Evolutionary conservation across 1,139 yeast species (phyloP), one percentile per base, ranked within the genome.

Genomic region (Eremothecium cymbalariae): DNA sequence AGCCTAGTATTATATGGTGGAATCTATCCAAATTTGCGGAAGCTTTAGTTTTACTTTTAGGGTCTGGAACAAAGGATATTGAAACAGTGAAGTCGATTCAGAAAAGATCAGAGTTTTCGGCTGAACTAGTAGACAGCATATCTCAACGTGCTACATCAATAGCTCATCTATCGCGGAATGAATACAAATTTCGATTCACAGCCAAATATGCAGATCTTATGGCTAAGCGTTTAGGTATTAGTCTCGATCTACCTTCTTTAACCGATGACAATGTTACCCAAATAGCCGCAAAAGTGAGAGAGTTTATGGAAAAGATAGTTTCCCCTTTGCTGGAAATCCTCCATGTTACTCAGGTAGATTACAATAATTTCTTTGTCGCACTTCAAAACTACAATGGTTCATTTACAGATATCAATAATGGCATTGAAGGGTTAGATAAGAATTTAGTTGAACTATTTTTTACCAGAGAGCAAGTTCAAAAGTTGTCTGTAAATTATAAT

Each of bases 1-100:
- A 85, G 9, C 96, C 97, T 0, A 71, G 80, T 8, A 74, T 90
- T 0, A 76, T 90, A 32, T 86, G 95, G 94, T 90, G 95, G 94
- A 90, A 88, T 55, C 64, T 90, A 53, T 75, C 85, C 1, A 72
- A 93, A 43, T 64, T 88, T 16, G 96, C 94, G 2, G 95, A 90
- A 53, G 76, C 81, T 39, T 55, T 88, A 45, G 90, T 86, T 0
- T 88, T 83, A 51, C 65, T 88, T 13, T 63, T 88, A 18, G 95
- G 94, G 4, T 77, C 80, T 3, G 85, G 80, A 1, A 59, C 67
- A 6, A 63, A 62, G 11, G 47, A 70, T 11, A 53, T 77, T 3
- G 67, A 72, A 23, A 67, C 70, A 33, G 55, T 61, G 1, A 47
- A 50, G 7, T 60, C 63, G 29, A 45, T 56, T 8, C n/a, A 11